Evolutionary conservation across 75 land plant species (phyloP).

Genomic region (Picea glauca): DNA sequence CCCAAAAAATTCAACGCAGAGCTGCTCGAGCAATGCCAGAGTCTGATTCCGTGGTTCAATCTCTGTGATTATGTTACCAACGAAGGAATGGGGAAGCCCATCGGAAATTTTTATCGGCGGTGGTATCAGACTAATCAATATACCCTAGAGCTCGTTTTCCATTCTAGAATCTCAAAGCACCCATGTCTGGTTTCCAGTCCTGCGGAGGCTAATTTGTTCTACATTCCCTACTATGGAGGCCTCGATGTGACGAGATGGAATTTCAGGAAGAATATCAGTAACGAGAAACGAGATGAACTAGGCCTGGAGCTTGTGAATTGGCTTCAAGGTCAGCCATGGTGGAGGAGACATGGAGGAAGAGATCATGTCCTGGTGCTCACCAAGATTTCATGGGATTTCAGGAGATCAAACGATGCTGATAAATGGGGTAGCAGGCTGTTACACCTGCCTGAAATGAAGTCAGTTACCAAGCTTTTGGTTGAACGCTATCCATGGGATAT

Average conservation of each 20-base stretch:
- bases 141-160: constrained; percentile 66
- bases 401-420: constrained; percentile 13
- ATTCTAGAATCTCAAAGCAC: constrained; percentile 48
- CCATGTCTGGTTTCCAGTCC: constrained; percentile 43
- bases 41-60: constrained; percentile 35
- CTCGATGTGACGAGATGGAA: constrained; percentile 70
- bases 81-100: constrained; percentile 40
- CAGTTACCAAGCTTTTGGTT: constrained; percentile 55
- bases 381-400: constrained; percentile 76
- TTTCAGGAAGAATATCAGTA: constrained; percentile 43
- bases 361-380: constrained; percentile 71
- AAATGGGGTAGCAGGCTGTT: constrained; percentile 62
- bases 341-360: constrained; percentile 34
- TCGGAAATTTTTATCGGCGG: constrained; percentile 17
- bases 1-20: constrained; percentile 21
- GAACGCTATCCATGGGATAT: constrained; percentile 75
- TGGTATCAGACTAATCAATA: constrained; percentile 75
- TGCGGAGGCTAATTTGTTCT: constrained; percentile 50
- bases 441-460: constrained; percentile 40
- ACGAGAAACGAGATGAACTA: constrained; percentile 41
- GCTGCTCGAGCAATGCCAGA: constrained; percentile 9
- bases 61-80: constrained; percentile 46
- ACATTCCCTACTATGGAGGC: constrained; percentile 74
- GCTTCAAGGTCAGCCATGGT: constrained; percentile 37
- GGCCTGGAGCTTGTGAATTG: constrained; percentile 47